phyloP scores from a whole-genome alignment of 2,329 filamentous ascomycete species.

The Lachnellula arida region DNA sequence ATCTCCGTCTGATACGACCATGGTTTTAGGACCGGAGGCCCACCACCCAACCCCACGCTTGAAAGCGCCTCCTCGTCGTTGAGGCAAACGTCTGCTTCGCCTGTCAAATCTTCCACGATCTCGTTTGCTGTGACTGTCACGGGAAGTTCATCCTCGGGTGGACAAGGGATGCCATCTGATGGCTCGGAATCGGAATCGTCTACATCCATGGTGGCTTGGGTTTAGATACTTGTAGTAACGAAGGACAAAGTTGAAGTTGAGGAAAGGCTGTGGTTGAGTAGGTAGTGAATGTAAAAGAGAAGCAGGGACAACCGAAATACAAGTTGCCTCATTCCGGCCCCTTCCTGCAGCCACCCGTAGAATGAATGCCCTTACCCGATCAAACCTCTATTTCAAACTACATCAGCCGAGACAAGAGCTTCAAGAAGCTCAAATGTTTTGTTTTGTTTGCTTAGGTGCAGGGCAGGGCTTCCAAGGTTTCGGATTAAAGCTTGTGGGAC shows the following conservation, averaged over 20 bases:
- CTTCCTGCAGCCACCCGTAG: too few species aligned
- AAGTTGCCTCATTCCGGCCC: too few species aligned
- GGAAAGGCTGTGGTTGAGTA: not conserved
- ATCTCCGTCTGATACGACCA: conserved; percentile 67
- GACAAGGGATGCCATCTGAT: not conserved
- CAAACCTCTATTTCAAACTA: too few species aligned
- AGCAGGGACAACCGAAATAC: too few species aligned
- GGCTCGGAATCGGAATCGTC: conserved; percentile 1
- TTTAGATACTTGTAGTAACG: not conserved
- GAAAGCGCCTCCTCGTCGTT: conserved; percentile 4
- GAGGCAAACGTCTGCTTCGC: conserved; percentile 3
- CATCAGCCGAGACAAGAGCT: too few species aligned
- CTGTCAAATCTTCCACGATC: conserved; percentile 9
- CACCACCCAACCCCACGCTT: conserved; percentile 1
- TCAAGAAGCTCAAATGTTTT: too few species aligned
- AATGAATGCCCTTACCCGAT: too few species aligned
- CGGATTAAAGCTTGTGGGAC: too few species aligned
- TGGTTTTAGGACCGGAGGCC: conserved; percentile 18
- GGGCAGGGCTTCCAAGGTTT: too few species aligned
- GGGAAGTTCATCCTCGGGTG: not conserved
- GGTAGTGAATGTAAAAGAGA: not conserved
- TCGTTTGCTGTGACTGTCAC: conserved; percentile 3
- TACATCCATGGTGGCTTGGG: not conserved
- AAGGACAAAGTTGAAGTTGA: not conserved
- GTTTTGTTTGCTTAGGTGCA: too few species aligned